phyloP scores from a whole-genome alignment of 768 basidiomycete species.

The Mycena olivaceomarginata region DNA sequence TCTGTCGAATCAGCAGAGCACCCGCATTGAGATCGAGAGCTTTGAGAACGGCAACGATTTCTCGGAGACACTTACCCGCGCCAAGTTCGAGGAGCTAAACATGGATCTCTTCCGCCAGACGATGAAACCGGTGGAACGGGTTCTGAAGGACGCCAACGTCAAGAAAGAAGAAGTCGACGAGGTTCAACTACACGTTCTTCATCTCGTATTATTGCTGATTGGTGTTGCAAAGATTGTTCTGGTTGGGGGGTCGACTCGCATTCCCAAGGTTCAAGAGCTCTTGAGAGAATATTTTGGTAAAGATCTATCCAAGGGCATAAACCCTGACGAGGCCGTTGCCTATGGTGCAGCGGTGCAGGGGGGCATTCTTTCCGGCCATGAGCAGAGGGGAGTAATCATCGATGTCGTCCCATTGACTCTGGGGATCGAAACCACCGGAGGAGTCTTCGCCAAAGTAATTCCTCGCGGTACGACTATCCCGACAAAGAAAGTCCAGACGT shows the following conservation, averaged over 20 bases:
- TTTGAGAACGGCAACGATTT: slow-evolving; percentile 87
- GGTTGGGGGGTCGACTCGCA: slow-evolving; percentile 82
- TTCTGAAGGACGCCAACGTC: slow-evolving; percentile 87
- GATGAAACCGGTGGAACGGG: slow-evolving; percentile 90
- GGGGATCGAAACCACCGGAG: slow-evolving; percentile 81
- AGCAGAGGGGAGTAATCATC: slow-evolving; percentile 71
- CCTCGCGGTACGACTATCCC: slow-evolving; percentile 70
- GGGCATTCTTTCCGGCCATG: slow-evolving; percentile 77
- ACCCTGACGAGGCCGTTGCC: slow-evolving; percentile 86
- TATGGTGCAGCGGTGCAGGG: slow-evolving; percentile 85
- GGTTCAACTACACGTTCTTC: slow-evolving; percentile 52
- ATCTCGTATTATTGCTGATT: background rate
- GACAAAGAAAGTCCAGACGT: slow-evolving; percentile 69
- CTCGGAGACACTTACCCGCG: slow-evolving; percentile 86
- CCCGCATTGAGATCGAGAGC: slow-evolving; percentile 79
- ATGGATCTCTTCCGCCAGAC: slow-evolving; percentile 90
- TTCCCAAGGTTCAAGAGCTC: slow-evolving; percentile 81
- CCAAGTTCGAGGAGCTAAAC: slow-evolving; percentile 92
- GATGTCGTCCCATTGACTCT: slow-evolving; percentile 74
- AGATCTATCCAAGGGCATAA: slow-evolving; percentile 80
- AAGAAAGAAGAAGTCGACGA: slow-evolving; percentile 88
- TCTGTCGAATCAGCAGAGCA: slow-evolving; percentile 68
- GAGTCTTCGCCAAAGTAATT: slow-evolving; percentile 74
- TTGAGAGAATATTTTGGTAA: slow-evolving; percentile 82
- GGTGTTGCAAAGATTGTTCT: slow-evolving; percentile 60